A percentile compares a stretch with the other conserved stretches of the same genome.
phyloP scores from a whole-genome alignment of 2,329 filamentous ascomycete genomes.

The Aspergillus texensis region DNA sequence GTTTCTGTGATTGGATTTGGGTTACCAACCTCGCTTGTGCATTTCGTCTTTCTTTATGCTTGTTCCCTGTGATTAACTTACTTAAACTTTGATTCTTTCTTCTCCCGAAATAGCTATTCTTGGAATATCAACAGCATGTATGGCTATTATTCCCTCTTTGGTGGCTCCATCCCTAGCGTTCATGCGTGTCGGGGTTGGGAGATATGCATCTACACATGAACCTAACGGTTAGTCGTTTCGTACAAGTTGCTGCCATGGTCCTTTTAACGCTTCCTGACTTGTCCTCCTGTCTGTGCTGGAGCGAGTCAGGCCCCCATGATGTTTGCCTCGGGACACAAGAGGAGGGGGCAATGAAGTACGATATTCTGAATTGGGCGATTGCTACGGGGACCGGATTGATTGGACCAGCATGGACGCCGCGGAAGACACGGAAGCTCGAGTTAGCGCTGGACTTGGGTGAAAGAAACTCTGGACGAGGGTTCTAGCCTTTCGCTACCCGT shows the following conservation, averaged over 20 bases:
- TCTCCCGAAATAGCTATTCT: slow-evolving; percentile 5
- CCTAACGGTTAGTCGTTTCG: slow-evolving; percentile 14
- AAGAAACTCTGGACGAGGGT: background rate
- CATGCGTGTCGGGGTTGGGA: slow-evolving; percentile 12
- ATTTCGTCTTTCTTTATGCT: background rate
- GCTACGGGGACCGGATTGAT: slow-evolving; percentile 8
- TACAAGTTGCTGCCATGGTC: background rate
- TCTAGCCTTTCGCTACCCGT: slow-evolving; percentile 9
- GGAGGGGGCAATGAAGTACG: slow-evolving; percentile 3
- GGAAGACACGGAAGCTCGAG: background rate
- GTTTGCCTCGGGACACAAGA: background rate
- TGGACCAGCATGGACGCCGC: slow-evolving; percentile 6
- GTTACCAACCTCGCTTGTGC: background rate
- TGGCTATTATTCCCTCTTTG: background rate
- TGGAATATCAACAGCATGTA: background rate
- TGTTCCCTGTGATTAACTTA: background rate
- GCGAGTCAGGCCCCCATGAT: slow-evolving; percentile 5
- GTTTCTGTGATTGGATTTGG: background rate
- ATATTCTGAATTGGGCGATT: slow-evolving; percentile 2
- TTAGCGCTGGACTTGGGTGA: background rate
- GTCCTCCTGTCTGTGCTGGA: slow-evolving; percentile 6
- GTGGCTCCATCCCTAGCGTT: slow-evolving; percentile 2
- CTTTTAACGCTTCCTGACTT: slow-evolving; percentile 6
- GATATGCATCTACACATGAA: slow-evolving; percentile 16
- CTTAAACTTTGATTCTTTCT: background rate